These are phyloP conservation scores for Lachancea nothofagi DNA, from an alignment of 805 yeast genomes.

Conservation along the genomic window DNA sequence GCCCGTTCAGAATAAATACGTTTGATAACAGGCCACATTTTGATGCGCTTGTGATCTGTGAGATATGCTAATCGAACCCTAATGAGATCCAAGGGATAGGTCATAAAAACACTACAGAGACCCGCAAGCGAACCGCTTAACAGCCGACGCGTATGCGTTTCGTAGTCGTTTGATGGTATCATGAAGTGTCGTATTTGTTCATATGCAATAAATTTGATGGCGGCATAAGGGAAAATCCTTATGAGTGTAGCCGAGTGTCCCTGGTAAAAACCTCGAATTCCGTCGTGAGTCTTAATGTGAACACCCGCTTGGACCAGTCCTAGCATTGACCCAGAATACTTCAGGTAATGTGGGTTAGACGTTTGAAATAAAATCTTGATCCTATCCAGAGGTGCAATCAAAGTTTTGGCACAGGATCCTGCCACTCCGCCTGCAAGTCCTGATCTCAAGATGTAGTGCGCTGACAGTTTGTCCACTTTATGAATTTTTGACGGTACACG, in stretches of 20 bases:
- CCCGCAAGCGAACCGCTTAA: slow-evolving; percentile 91
- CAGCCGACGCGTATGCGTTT: slow-evolving; percentile 75
- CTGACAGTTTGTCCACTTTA: slow-evolving; percentile 53
- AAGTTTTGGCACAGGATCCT: slow-evolving; percentile 92
- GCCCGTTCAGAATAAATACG: slow-evolving; percentile 31
- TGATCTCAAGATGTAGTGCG: slow-evolving; percentile 74
- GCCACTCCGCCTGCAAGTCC: slow-evolving; percentile 95
- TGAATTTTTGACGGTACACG: slow-evolving; percentile 2
- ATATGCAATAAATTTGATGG: slow-evolving; percentile 91
- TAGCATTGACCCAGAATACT: slow-evolving; percentile 70
- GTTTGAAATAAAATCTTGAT: slow-evolving; percentile 95
- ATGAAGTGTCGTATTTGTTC: slow-evolving; percentile 80
- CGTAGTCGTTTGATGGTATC: slow-evolving; percentile 69
- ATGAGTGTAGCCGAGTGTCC: slow-evolving; percentile 93
- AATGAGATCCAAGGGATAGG: slow-evolving; percentile 88
- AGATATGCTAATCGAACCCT: slow-evolving; percentile 91
- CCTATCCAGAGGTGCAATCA: slow-evolving; percentile 92
- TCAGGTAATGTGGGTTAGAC: slow-evolving; percentile 78
- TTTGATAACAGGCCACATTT: slow-evolving; percentile 24
- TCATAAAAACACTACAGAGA: slow-evolving; percentile 73
- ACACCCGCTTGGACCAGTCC: slow-evolving; percentile 73
- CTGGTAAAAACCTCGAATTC: slow-evolving; percentile 76
- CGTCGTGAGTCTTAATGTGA: slow-evolving; percentile 63
- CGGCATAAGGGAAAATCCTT: slow-evolving; percentile 94
- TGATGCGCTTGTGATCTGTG: slow-evolving; percentile 41